Conservation (phyloP, 1,284 basidiomycete genomes). For the Prillingera fragicola region DNA sequence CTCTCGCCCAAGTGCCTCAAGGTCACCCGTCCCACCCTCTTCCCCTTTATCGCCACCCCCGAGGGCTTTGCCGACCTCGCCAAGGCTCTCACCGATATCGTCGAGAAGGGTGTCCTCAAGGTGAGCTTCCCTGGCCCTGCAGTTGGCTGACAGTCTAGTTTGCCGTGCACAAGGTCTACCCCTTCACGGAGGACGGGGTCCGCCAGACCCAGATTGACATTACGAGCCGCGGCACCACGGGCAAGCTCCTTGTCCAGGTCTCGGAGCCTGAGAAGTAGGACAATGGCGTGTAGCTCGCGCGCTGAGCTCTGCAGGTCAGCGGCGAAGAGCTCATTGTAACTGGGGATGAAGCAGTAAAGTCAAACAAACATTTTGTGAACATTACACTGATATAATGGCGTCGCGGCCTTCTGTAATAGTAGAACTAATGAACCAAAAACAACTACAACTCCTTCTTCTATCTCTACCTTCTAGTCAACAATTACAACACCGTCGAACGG, state of each 20-base stretch:
- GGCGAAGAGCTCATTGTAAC: too few species aligned
- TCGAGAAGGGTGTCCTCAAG: conserved; percentile 61
- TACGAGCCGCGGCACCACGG: conserved; percentile 67
- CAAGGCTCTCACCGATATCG: conserved; percentile 60
- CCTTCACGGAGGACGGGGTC: conserved; percentile 75
- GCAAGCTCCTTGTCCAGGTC: conserved; percentile 74
- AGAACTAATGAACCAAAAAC: too few species aligned
- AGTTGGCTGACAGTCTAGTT: conserved; percentile 37
- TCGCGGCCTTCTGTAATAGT: too few species aligned
- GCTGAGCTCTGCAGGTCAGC: too few species aligned
- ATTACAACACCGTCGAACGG: conserved; percentile 50
- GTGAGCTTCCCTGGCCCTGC: conserved; percentile 24
- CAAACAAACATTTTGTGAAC: too few species aligned
- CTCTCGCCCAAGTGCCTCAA: conserved; percentile 78
- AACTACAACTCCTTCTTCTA: too few species aligned
- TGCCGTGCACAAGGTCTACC: conserved; percentile 70
- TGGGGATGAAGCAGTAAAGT: too few species aligned
- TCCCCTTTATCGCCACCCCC: conserved; percentile 61
- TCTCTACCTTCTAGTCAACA: conserved; percentile 33
- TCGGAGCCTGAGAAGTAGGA: too few species aligned
- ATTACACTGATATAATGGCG: too few species aligned
- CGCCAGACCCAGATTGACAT: conserved; percentile 74
- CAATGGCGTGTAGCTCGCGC: too few species aligned
- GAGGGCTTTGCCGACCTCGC: conserved; percentile 67
- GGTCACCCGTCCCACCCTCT: conserved; percentile 60